Evolutionary conservation across 441 rosid species (phyloP).

Genomic region (Populus hybrid): DNA sequence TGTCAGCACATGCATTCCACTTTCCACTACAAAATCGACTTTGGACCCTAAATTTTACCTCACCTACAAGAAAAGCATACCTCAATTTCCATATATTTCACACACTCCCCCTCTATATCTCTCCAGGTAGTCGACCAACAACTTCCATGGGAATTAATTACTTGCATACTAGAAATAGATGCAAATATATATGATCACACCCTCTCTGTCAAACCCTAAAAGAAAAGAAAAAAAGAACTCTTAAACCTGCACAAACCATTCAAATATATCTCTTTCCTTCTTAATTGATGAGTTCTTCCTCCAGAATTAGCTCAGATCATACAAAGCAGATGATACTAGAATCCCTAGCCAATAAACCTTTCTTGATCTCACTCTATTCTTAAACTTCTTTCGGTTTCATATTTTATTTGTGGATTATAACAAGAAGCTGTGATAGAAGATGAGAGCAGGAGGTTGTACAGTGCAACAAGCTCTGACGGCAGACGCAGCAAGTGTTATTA

Average conservation of each 20-base stretch:
- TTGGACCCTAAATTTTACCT: constrained; percentile 61
- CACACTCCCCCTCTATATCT: constrained; percentile 22
- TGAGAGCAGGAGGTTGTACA: constrained; percentile 63
- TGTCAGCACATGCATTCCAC: constrained; percentile 97
- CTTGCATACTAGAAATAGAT: background rate
- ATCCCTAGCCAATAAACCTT: background rate
- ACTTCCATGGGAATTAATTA: background rate
- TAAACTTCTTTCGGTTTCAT: background rate
- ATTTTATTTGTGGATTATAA: background rate
- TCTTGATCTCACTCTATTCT: background rate
- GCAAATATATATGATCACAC: background rate
- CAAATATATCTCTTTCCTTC: background rate
- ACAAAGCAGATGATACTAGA: background rate
- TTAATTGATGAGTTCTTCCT: background rate
- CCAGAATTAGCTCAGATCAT: background rate
- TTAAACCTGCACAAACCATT: background rate
- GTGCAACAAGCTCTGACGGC: constrained; percentile 60
- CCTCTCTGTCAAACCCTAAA: background rate
- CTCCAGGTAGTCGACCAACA: background rate
- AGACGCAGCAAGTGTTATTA: constrained; percentile 52
- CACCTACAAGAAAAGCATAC: constrained; percentile 56
- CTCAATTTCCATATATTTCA: constrained; percentile 19
- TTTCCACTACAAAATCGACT: constrained; percentile 84
- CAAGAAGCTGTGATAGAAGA: constrained; percentile 12
- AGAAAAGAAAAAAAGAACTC: background rate